Evolutionary conservation across 2,329 filamentous ascomycete species (phyloP), one percentile per base, ranked within the genome.

Genomic region (Pseudocercospora fijiensis): DNA sequence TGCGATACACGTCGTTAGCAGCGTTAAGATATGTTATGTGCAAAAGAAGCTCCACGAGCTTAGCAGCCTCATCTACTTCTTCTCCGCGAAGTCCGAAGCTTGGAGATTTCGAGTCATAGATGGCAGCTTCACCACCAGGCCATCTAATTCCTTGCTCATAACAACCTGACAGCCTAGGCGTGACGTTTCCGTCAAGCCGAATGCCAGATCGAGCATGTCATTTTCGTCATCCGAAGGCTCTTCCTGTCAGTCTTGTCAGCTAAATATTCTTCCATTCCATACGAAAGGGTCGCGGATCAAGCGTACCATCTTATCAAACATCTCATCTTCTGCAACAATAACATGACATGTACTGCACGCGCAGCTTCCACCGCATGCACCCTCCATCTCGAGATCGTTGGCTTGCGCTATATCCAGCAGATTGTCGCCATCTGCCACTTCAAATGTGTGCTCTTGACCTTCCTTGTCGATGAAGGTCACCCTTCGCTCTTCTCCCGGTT

Each of bases 391-490:
- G 47, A 99, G 82, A 74, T 98, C 94, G 78, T 98, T 86, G 52
- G 90, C 91, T 77, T 97, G 94, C 22, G 94, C 95, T 74, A 99
- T 94, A 74, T 98, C 94, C 60, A 99, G 84, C 60, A 99, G 82
- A 77, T 99, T 99, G 78, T 96, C 92, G 57, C 95, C 95, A 71
- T 90, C 87, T 13, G 86, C 83, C 8, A 97, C 94, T 64, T 89
- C 87, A 72, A 97, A 86, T 65, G 89, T 91, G 76, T 91, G 84
- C 69, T 88, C 84, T 28, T 86, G 82, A 57, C 88, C 88, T 20
- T 97, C 92, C 79, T 98, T 97, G 78, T 97, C 93, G 70, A 98
- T 85, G 76, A 98, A 97, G 0, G 93, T 96, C 26, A 99, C 85
- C 74, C 90, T 90, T 63, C 96, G 85, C 77, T 97, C 95, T 84